Percentiles rank a stretch among this genome's conserved stretches.
These are phyloP conservation scores for Hyparrhenia diplandra DNA, from an alignment of 176 grass and related monocot genomes.

Conservation along the genomic window DNA sequence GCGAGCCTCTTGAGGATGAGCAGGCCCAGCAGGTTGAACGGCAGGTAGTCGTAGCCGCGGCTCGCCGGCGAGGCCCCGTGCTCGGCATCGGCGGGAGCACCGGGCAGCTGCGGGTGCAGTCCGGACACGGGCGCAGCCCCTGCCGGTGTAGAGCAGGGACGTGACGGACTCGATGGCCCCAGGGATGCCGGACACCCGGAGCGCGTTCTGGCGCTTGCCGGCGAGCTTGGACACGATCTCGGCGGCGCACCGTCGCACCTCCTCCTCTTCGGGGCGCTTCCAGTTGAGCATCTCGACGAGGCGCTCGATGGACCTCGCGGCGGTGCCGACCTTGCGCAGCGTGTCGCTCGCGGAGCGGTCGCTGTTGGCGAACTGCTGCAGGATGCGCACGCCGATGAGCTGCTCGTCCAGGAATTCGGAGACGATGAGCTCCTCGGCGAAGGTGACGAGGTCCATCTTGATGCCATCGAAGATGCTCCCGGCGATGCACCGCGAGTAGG, in stretches of 20 bases:
- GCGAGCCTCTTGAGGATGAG: too few species aligned
- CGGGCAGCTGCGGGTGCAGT: too few species aligned
- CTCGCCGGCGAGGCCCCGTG: too few species aligned
- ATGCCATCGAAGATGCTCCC: constrained; percentile 73
- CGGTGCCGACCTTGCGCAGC: constrained; percentile 11
- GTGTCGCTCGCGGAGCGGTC: neutral
- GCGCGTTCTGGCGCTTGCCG: constrained; percentile 49
- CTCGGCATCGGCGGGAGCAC: too few species aligned
- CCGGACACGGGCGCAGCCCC: too few species aligned
- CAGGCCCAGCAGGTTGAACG: too few species aligned
- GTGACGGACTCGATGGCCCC: constrained; percentile 66
- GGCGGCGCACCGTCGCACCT: constrained; percentile 39
- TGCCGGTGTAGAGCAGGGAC: constrained; percentile 47
- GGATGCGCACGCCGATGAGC: constrained; percentile 57
- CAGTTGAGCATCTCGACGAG: constrained; percentile 36
- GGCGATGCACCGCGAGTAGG: constrained; percentile 53
- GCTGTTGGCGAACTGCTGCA: constrained; percentile 32
- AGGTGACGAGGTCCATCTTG: constrained; percentile 72
- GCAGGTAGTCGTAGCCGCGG: too few species aligned
- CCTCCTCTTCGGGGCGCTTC: constrained; percentile 45
- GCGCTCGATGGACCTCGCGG: neutral
- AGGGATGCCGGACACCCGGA: constrained; percentile 52
- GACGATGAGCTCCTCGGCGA: constrained; percentile 50
- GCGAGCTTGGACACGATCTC: constrained; percentile 51
- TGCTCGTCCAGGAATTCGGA: constrained; percentile 66